Conservation (phyloP, 495 filamentous ascomycete species). For the Letharia lupina region DNA sequence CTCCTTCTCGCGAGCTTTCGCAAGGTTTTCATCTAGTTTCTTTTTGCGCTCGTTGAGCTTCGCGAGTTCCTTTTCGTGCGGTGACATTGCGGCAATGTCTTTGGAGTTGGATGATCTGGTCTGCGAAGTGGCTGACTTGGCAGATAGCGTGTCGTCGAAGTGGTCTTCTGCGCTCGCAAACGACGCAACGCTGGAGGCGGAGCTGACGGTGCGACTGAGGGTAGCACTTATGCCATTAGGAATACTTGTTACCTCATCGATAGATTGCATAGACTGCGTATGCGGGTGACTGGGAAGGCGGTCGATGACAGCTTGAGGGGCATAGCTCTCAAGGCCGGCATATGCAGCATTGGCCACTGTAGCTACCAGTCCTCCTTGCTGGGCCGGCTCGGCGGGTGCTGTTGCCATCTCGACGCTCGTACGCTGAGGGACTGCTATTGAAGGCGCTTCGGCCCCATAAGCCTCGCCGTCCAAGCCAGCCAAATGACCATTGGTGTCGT, state of each 20-base stretch:
- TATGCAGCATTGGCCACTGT: slow-evolving; percentile 38
- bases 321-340: slow-evolving; percentile 35
- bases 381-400: slow-evolving; percentile 27
- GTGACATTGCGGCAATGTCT: slow-evolving; percentile 27
- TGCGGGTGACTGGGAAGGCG: slow-evolving; percentile 37
- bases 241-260: slow-evolving; percentile 17
- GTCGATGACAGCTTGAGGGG: slow-evolving; percentile 42
- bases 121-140: slow-evolving; percentile 15
- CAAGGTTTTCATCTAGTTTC: slow-evolving; percentile 62
- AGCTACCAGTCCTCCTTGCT: slow-evolving; percentile 34
- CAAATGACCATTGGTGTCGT: slow-evolving; percentile 33
- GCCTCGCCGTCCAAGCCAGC: slow-evolving; percentile 25
- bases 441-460: slow-evolving; percentile 12
- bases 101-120: slow-evolving; percentile 13
- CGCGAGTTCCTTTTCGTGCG: slow-evolving; percentile 62
- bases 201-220: slow-evolving; percentile 33
- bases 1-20: slow-evolving; percentile 38
- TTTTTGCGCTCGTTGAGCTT: slow-evolving; percentile 65
- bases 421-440: background rate
- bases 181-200: slow-evolving; percentile 20
- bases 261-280: slow-evolving; percentile 4
- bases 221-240: slow-evolving; percentile 23
- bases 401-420: slow-evolving; percentile 5
- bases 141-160: slow-evolving; percentile 20
- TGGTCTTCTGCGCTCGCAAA: slow-evolving; percentile 34